A percentile compares a stretch with the other conserved stretches of the same genome.
Conservation (phyloP, 2,329 filamentous ascomycete genomes). For the Alternaria ethzedia region DNA sequence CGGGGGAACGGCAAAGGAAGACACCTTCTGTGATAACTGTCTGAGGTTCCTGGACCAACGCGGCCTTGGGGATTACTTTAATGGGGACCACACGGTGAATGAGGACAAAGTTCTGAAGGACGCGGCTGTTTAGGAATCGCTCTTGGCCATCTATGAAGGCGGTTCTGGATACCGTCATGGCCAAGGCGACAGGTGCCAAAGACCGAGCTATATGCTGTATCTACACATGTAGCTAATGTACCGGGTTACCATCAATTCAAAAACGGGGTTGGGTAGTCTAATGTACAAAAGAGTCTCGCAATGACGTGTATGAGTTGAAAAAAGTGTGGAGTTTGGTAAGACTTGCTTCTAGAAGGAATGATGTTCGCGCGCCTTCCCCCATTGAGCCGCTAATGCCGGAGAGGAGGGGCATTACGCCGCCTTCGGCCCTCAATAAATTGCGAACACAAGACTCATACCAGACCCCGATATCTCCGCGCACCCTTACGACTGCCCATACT, state of each 20-base stretch:
- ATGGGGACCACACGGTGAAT: neutral
- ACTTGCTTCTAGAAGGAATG: conserved; percentile 10
- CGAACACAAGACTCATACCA: conserved; percentile 25
- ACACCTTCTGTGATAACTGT: too few relatives aligned
- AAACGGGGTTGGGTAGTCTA: neutral
- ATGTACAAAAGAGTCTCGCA: neutral
- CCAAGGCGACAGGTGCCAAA: neutral
- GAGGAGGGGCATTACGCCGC: conserved; percentile 18
- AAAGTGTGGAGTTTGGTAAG: neutral
- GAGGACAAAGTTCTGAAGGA: neutral
- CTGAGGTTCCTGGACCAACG: too few relatives aligned
- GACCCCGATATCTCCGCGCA: conserved; percentile 6
- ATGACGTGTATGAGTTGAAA: conserved; percentile 7
- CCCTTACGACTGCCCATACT: conserved; percentile 4
- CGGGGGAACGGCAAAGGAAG: too few relatives aligned
- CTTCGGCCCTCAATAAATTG: conserved; percentile 30
- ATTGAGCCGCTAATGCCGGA: conserved; percentile 1
- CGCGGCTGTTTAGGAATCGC: too few relatives aligned
- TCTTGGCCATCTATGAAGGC: too few relatives aligned
- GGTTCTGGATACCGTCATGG: too few relatives aligned
- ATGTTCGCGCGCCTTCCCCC: conserved; percentile 4
- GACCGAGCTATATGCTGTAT: neutral
- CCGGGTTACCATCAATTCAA: neutral
- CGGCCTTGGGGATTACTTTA: neutral
- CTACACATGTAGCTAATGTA: neutral